phyloP scores from a whole-genome alignment of 2,329 filamentous ascomycete species.

The Tolypocladium sp. region DNA sequence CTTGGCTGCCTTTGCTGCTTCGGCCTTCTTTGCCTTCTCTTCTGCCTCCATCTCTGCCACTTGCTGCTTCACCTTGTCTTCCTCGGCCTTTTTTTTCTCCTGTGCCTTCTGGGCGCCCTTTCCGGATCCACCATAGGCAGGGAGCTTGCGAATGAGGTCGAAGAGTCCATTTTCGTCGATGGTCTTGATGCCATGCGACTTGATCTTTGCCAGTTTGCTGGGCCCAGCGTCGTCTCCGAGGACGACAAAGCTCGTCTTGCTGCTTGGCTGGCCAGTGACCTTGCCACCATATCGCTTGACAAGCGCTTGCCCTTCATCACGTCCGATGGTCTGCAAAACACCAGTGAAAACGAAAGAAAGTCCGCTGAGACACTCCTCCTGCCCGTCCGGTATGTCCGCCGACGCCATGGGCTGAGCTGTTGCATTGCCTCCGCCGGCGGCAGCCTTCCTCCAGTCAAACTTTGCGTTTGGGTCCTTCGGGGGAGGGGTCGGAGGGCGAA shows the following conservation, averaged over 20 bases:
- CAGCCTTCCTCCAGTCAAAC: slow-evolving; percentile 67
- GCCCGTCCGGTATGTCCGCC: slow-evolving; percentile 70
- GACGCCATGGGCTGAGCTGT: slow-evolving; percentile 52
- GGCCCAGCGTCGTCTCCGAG: slow-evolving; percentile 87
- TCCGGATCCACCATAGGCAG: slow-evolving; percentile 77
- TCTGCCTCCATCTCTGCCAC: slow-evolving; percentile 80
- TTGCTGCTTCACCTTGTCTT: slow-evolving; percentile 70
- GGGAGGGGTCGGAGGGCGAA: slow-evolving; percentile 78
- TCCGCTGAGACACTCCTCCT: slow-evolving; percentile 82
- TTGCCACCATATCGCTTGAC: slow-evolving; percentile 95
- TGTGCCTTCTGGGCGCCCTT: slow-evolving; percentile 80
- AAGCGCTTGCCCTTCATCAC: slow-evolving; percentile 75
- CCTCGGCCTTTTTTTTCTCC: slow-evolving; percentile 77
- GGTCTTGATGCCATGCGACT: slow-evolving; percentile 70
- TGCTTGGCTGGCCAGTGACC: slow-evolving; percentile 74
- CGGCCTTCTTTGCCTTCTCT: slow-evolving; percentile 53
- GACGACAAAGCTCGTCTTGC: slow-evolving; percentile 90
- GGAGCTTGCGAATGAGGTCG: slow-evolving; percentile 69
- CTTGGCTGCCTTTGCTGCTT: slow-evolving; percentile 41
- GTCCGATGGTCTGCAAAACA: slow-evolving; percentile 66
- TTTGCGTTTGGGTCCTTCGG: slow-evolving; percentile 60
- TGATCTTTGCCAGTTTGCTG: slow-evolving; percentile 83
- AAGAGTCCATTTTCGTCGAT: slow-evolving; percentile 93
- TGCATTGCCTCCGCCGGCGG: slow-evolving; percentile 48
- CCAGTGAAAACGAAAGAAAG: slow-evolving; percentile 95